Evolutionary conservation across 345 rosid species (phyloP).

Genomic region (Brassica juncea): DNA sequence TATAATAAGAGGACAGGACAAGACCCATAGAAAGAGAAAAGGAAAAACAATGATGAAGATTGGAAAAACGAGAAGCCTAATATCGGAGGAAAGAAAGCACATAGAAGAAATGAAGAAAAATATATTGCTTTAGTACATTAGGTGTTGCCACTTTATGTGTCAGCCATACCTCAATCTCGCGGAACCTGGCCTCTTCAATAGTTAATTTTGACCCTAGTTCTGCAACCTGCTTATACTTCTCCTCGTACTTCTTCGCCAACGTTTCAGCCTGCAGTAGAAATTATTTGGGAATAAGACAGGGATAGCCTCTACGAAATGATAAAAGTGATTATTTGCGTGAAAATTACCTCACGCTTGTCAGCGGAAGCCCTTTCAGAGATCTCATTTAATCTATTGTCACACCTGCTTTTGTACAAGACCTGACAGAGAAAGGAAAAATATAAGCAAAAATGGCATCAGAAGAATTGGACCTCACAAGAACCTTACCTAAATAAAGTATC

Average conservation of each 20-base stretch:
- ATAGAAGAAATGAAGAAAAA: not conserved
- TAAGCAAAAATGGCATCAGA: constrained; percentile 3
- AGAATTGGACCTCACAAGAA: constrained; percentile 9
- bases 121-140: not conserved
- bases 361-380: constrained; percentile 90
- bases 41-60: constrained; percentile 2
- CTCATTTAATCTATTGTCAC: constrained; percentile 93
- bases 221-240: constrained; percentile 96
- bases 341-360: constrained; percentile 87
- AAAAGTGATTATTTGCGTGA: constrained; percentile 6
- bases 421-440: constrained; percentile 33
- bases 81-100: not conserved
- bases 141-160: constrained; percentile 15
- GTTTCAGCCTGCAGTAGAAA: constrained; percentile 70
- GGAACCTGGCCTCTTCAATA: constrained; percentile 91
- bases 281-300: constrained; percentile 25
- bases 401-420: constrained; percentile 94
- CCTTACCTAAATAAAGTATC: not conserved
- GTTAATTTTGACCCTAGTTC: constrained; percentile 93
- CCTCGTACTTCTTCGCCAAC: constrained; percentile 91
- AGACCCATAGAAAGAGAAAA: constrained; percentile 5
- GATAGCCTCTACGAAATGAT: constrained; percentile 18
- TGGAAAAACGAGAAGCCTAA: constrained; percentile 4
- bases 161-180: constrained; percentile 75
- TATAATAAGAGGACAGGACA: constrained; percentile 11